Evolutionary conservation across 2,329 filamentous ascomycete species (phyloP), one percentile per base, ranked within the genome.

Genomic region (Arthrobotrys pseudoclavata): DNA sequence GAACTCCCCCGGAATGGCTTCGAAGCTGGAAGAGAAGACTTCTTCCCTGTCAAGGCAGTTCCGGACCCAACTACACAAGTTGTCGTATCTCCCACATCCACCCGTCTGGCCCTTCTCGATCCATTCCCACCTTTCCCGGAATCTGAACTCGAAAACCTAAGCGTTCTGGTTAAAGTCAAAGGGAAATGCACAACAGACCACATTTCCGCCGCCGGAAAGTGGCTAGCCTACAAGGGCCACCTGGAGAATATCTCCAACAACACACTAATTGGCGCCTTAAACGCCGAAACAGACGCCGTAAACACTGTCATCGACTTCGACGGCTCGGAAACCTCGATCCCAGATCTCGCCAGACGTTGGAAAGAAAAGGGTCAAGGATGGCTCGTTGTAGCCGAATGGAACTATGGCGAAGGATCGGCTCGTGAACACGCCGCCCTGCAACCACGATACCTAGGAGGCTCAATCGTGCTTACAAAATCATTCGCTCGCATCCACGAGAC

Each of bases 171-270:
- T 87, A 98, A 98, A 86, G 92, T 98, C 80, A 92, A 94, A 79
- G 96, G 96, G 80, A 97, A 99, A 86, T 99, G 96, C 87, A 99
- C 96, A 71, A 99, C 96, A 50, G 96, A 99, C 85, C 98, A 96
- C 81, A 99, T 99, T 85, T 98, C 94, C 42, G 95, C 95, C 37
- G 95, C 95, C 0, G 95, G 95, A 4, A 95, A 95, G 15, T 98
- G 95, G 95, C 89, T 99, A 81, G 98, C 98, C 86, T 99, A 98
- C 89, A 98, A 98, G 87, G 96, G 96, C 79, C 96, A 99, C 85
- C 89, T 99, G 79, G 93, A 96, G 84, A 99, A 99, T 87, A 99
- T 99, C 84, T 92, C 91, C 81, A 93, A 93, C 83, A 99, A 99
- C 88, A 99, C 96, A 1, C 89, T 99, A 80, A 97, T 97, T 85